Conservation (phyloP, 371 early-diverging fungal species). For the Rhizopus delemar region DNA sequence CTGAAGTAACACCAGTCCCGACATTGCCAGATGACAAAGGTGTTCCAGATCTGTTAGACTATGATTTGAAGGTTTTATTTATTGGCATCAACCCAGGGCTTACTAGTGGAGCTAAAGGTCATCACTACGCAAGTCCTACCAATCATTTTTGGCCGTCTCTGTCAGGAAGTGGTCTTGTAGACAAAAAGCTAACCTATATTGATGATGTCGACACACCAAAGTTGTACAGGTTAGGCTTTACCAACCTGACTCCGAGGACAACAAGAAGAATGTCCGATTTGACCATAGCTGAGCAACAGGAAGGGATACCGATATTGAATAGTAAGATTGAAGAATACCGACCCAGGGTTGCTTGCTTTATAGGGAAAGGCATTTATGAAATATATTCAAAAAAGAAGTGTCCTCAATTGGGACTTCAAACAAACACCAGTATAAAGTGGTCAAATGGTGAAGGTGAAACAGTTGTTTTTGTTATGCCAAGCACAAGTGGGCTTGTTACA, state of each 20-base stretch:
- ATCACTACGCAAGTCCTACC: slow-evolving; percentile 73
- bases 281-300: slow-evolving; percentile 56
- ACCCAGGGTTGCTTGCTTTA: slow-evolving; percentile 72
- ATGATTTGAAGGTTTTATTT: slow-evolving; percentile 72
- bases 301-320: slow-evolving; percentile 61
- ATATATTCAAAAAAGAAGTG: slow-evolving; percentile 53
- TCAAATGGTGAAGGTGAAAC: slow-evolving; percentile 34
- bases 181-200: slow-evolving; percentile 37
- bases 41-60: slow-evolving; percentile 61
- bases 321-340: slow-evolving; percentile 60
- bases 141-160: slow-evolving; percentile 83
- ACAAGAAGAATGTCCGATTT: slow-evolving; percentile 55
- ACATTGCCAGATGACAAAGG: neutral
- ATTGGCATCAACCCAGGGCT: slow-evolving; percentile 81
- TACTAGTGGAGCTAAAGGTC: slow-evolving; percentile 56
- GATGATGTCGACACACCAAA: slow-evolving; percentile 59
- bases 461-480: slow-evolving; percentile 71
- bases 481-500: slow-evolving; percentile 70
- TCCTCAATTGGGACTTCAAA: slow-evolving; percentile 40
- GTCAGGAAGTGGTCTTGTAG: slow-evolving; percentile 55
- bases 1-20: neutral
- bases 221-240: slow-evolving; percentile 62
- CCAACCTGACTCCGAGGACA: slow-evolving; percentile 60
- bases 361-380: slow-evolving; percentile 74
- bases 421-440: slow-evolving; percentile 26